Evolutionary conservation across 163 green algal genomes (phyloP).

Genomic region (Coccomyxa subellipsoidea): DNA sequence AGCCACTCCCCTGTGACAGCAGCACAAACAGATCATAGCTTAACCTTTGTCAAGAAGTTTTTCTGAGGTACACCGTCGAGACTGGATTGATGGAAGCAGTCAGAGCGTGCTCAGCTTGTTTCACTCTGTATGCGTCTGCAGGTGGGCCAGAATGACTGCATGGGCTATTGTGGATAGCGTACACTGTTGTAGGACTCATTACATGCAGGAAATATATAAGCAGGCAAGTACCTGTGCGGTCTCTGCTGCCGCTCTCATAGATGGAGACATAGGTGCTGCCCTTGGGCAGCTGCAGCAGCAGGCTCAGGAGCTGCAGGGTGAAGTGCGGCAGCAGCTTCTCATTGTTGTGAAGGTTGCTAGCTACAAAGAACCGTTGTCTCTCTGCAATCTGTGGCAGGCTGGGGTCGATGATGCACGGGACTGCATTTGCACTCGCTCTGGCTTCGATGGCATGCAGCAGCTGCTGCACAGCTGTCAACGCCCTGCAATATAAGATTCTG

Average conservation of each 20-base stretch:
- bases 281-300: slow-evolving; percentile 27
- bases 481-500: too few species aligned
- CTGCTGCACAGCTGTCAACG: neutral
- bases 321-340: slow-evolving; percentile 54
- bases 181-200: too few species aligned
- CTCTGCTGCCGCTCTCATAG: slow-evolving; percentile 66
- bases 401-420: neutral
- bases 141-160: too few species aligned
- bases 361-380: slow-evolving; percentile 25
- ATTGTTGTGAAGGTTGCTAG: slow-evolving; percentile 63
- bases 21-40: neutral
- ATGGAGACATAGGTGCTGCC: slow-evolving; percentile 45
- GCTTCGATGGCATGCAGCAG: neutral
- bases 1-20: slow-evolving; percentile 50
- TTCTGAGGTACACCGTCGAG: too few species aligned
- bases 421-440: neutral
- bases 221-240: slow-evolving; percentile 43
- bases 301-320: slow-evolving; percentile 40
- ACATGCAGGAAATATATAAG: too few species aligned
- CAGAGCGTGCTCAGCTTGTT: too few species aligned
- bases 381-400: neutral
- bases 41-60: too few species aligned
- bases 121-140: too few species aligned
- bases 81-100: too few species aligned
- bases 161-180: too few species aligned